These are phyloP conservation scores for Fagus sylvatica DNA, from an alignment of 306 rosid species.

Conservation along the genomic window DNA sequence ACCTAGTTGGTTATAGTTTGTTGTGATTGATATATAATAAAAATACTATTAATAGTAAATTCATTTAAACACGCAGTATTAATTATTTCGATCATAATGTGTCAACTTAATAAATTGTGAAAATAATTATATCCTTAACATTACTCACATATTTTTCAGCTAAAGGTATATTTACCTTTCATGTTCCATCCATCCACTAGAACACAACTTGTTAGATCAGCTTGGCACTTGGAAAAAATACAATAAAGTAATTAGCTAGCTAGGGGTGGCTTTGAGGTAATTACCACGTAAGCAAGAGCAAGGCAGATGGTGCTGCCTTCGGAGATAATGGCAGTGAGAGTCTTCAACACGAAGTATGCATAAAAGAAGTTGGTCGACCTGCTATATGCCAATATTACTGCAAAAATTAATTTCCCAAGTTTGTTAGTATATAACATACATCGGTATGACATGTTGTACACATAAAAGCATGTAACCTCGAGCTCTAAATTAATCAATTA, in stretches of 20 bases:
- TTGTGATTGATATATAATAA: too few species aligned
- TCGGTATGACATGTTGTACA: too few species aligned
- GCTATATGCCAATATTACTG: constrained; percentile 78
- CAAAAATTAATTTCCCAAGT: not conserved
- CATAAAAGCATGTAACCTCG: too few species aligned
- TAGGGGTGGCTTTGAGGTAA: not conserved
- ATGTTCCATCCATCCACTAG: not conserved
- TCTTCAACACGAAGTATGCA: constrained; percentile 53
- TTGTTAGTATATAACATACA: too few species aligned
- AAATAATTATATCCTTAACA: too few species aligned
- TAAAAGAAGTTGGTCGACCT: constrained; percentile 58
- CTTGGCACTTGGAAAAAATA: not conserved
- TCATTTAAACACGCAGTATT: too few species aligned
- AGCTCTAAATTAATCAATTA: too few species aligned
- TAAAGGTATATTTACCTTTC: not conserved
- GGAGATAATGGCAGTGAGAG: constrained; percentile 62
- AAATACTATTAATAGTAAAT: too few species aligned
- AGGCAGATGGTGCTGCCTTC: constrained; percentile 62
- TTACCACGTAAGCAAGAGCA: constrained; percentile 86
- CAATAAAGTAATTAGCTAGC: not conserved
- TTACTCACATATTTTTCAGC: not conserved
- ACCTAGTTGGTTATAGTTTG: too few species aligned
- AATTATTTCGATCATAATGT: too few species aligned
- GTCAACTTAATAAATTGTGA: too few species aligned
- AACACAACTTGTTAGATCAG: not conserved